Evolutionary conservation across 2,329 filamentous ascomycete genomes (phyloP).

Genomic region (Sphaerostilbella broomeana): DNA sequence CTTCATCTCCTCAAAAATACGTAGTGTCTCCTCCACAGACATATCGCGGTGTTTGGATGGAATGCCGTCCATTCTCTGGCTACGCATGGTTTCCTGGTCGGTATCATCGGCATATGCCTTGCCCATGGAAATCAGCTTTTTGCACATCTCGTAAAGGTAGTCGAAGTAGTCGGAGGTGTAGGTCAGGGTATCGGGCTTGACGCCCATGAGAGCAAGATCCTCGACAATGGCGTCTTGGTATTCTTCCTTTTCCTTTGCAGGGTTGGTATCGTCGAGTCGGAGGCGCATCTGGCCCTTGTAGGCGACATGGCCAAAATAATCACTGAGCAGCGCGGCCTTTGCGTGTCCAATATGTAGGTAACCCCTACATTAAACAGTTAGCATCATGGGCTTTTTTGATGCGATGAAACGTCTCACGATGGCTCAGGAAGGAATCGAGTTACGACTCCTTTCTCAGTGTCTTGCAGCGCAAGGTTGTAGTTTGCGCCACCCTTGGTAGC

Average conservation of each 20-base stretch:
- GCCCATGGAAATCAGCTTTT: constrained; percentile 78
- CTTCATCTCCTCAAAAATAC: constrained; percentile 92
- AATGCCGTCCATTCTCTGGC: constrained; percentile 77
- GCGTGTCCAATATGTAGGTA: constrained; percentile 95
- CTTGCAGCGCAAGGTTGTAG: constrained; percentile 81
- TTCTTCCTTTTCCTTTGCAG: constrained; percentile 93
- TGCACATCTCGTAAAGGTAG: constrained; percentile 76
- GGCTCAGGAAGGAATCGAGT: constrained; percentile 92
- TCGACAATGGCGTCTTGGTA: constrained; percentile 91
- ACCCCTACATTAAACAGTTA: constrained; percentile 41
- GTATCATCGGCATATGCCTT: constrained; percentile 95
- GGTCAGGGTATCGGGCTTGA: constrained; percentile 78
- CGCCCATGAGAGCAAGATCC: constrained; percentile 84
- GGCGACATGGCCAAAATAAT: constrained; percentile 92
- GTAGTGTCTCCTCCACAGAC: constrained; percentile 73
- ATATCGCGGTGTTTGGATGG: constrained; percentile 75
- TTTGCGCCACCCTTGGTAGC: constrained; percentile 72
- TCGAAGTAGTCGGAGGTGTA: constrained; percentile 97
- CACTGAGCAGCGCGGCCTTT: constrained; percentile 87
- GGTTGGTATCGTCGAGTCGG: constrained; percentile 96
- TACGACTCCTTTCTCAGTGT: constrained; percentile 82
- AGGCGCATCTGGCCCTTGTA: constrained; percentile 88
- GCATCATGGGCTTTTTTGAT: constrained; percentile 7
- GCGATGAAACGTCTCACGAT: constrained; percentile 60
- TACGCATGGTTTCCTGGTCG: constrained; percentile 77